Conservation (phyloP, 352 stramenopile species). For the Globisporangium spinosum region DNA sequence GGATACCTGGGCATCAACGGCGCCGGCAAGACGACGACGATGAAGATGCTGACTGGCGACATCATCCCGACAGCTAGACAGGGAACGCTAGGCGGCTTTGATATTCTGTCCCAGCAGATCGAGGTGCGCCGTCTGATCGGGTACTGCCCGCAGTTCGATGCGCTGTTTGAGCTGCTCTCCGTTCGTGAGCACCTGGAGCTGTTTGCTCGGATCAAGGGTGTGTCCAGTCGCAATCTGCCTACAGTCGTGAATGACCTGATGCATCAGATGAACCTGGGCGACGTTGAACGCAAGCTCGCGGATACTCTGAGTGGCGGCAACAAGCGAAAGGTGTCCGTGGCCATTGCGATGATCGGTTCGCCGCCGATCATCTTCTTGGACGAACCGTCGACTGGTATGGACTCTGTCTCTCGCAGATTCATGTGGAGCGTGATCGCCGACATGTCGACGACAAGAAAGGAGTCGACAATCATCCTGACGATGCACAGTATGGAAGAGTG, state of each 20-base stretch:
- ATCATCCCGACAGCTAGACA: slow-evolving; percentile 52
- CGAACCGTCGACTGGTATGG: slow-evolving; percentile 89
- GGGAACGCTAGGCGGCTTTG: slow-evolving; percentile 58
- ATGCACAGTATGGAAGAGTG: slow-evolving; percentile 97
- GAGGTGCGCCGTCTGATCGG: slow-evolving; percentile 77
- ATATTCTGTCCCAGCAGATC: slow-evolving; percentile 69
- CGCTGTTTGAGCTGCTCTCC: slow-evolving; percentile 76
- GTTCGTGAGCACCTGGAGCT: slow-evolving; percentile 87
- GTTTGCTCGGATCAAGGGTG: slow-evolving; percentile 89
- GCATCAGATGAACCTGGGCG: slow-evolving; percentile 60
- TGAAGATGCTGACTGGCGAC: slow-evolving; percentile 94
- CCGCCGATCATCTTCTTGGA: slow-evolving; percentile 88
- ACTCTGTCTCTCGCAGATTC: slow-evolving; percentile 89
- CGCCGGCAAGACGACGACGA: slow-evolving; percentile 93
- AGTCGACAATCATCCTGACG: slow-evolving; percentile 89
- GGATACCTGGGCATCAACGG: slow-evolving; percentile 94
- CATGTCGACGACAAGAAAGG: slow-evolving; percentile 62
- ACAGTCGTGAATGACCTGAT: slow-evolving; percentile 66
- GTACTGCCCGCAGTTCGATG: slow-evolving; percentile 92
- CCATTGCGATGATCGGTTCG: slow-evolving; percentile 91
- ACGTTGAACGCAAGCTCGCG: slow-evolving; percentile 71
- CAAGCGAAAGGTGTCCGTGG: slow-evolving; percentile 93
- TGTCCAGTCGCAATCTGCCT: slow-evolving; percentile 32
- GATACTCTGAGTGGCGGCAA: slow-evolving; percentile 85
- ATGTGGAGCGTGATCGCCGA: slow-evolving; percentile 93